Evolutionary conservation across 495 filamentous ascomycete species (phyloP), one percentile per base, ranked within the genome.

Genomic region (Delitschia confertaspora): DNA sequence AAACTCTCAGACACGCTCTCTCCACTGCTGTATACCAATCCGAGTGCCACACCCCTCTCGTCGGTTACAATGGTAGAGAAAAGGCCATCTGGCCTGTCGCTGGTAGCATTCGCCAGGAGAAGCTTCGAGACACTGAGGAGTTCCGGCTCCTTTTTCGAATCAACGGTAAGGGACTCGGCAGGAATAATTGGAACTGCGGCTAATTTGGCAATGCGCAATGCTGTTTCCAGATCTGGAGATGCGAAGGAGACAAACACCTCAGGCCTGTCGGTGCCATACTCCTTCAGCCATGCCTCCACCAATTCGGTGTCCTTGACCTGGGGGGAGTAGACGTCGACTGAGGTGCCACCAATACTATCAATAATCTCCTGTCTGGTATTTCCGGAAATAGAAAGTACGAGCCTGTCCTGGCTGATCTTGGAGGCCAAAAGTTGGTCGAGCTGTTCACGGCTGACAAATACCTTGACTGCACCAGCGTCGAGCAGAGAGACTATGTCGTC

Each of bases 21-120:
- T 49, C 80, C 73, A 45, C 80, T 94, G 60, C 87, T 95, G 70
- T 95, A 98, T 2, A 96, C 91, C 43, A 96, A 59, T 0, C 91
- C 91, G 10, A 98, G 69, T 16, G 83, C 85, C 1, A 79, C 64
- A 0, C 88, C 91, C n/a, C 80, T 68, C 64, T 94, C 88, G 62
- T 96, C 86, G 11, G 79, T 81, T 2, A 98, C 91, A 4, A 93
- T 68, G 0, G 91, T 96, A 2, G 88, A 81, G 46, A 89, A 74
- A 6, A 98, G 65, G 4, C 83, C 80, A 59, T 95, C 93, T n/a
- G 71, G 55, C 24, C 87, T 72, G 58, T 96, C 89, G n/a, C 82
- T 84, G 14, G 72, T 76, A 55, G 83, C 80, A 10, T 72, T 69
- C 0, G 74, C 67, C 22, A 83, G 77, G 23, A 96, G 67, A 20